Conservation (phyloP, 352 stramenopile genomes). For the Pythium sukuiense region DNA sequence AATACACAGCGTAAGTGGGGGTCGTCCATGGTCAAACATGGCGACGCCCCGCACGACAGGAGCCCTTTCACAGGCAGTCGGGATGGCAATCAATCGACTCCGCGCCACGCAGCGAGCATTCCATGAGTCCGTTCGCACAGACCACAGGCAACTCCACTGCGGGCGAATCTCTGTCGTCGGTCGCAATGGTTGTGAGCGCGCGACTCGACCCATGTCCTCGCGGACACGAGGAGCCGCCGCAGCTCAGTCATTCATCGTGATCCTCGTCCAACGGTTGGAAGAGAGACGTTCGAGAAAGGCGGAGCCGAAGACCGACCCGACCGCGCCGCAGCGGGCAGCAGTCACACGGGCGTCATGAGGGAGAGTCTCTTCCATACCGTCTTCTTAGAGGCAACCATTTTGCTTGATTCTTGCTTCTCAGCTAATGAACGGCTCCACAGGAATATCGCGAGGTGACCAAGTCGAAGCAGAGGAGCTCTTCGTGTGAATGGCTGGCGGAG, state of each 20-base stretch:
- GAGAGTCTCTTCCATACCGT: conserved; percentile 73
- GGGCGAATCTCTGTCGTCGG: conserved; percentile 10
- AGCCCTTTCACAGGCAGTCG: background rate
- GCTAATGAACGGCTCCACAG: conserved; percentile 63
- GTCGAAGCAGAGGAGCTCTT: background rate
- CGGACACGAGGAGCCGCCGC: background rate
- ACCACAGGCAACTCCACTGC: conserved; percentile 1
- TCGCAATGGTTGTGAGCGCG: conserved; percentile 28
- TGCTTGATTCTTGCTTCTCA: conserved; percentile 77
- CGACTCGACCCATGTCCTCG: background rate
- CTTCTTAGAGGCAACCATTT: conserved; percentile 92
- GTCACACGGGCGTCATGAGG: conserved; percentile 16
- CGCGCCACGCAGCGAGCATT: background rate
- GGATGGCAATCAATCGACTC: background rate
- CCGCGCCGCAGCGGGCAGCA: background rate
- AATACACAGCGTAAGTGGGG: conserved; percentile 29
- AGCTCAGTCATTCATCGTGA: conserved; percentile 21
- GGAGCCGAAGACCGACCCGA: conserved; percentile 10
- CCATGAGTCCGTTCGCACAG: background rate
- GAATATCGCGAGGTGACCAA: conserved; percentile 34
- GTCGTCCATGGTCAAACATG: background rate
- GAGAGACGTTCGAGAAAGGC: conserved; percentile 25
- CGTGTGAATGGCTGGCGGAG: conserved; percentile 16
- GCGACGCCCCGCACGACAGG: background rate
- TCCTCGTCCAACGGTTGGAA: conserved; percentile 68